Conservation (phyloP, 495 filamentous ascomycete species). For the Neurospora hispaniola region DNA sequence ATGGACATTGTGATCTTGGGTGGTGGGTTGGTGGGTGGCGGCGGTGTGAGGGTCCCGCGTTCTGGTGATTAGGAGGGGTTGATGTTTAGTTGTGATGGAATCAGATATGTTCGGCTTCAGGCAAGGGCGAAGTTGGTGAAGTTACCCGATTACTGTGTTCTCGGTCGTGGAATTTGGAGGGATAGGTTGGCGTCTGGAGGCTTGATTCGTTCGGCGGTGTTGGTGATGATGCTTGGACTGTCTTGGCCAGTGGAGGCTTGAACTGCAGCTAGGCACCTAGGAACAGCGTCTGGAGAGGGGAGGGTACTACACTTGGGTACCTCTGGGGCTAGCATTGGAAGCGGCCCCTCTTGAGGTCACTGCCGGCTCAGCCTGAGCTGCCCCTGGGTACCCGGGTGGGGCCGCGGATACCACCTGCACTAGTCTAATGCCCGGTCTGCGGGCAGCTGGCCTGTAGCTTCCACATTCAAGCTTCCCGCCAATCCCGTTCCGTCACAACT, state of each 20-base stretch:
- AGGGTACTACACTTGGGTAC: background rate
- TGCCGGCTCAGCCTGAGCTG: too few relatives aligned
- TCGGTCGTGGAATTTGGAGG: background rate
- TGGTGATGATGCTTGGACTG: background rate
- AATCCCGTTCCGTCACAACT: background rate
- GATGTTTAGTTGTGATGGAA: background rate
- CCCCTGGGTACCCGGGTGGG: background rate
- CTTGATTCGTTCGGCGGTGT: background rate
- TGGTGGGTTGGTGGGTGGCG: background rate
- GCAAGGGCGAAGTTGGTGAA: background rate
- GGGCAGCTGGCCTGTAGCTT: background rate
- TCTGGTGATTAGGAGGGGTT: background rate
- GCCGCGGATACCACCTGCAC: background rate
- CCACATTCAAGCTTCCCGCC: background rate
- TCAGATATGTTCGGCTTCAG: background rate
- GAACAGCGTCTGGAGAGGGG: background rate
- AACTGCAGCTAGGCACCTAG: background rate
- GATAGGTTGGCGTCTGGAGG: background rate
- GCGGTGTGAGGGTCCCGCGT: background rate
- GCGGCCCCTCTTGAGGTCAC: background rate
- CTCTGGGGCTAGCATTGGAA: background rate
- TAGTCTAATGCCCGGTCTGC: background rate
- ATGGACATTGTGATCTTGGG: constrained; percentile 37
- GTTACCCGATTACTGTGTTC: background rate
- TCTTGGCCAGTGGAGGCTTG: background rate